Evolutionary conservation across 768 basidiomycete genomes (phyloP).

Genomic region (Suillus fuscotomentosus): DNA sequence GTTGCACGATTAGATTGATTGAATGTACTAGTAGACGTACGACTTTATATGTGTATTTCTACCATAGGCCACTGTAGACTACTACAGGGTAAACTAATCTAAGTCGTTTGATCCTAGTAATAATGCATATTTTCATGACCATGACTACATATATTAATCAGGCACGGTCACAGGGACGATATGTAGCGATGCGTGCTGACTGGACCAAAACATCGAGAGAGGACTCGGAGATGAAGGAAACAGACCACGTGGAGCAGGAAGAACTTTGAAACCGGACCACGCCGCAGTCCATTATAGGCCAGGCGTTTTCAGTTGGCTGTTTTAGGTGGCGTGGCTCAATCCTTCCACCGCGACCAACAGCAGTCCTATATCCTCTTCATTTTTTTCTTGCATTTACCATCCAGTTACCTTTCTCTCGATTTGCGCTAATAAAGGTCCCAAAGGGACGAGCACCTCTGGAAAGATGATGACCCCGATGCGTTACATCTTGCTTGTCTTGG

Average conservation of each 20-base stretch:
- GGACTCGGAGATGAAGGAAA: background rate
- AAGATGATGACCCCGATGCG: constrained; percentile 62
- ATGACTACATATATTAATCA: background rate
- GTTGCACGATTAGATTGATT: constrained; percentile 15
- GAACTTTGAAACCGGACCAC: background rate
- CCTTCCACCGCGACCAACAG: constrained; percentile 2
- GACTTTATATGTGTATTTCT: constrained; percentile 1
- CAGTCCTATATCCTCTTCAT: background rate
- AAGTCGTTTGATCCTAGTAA: background rate
- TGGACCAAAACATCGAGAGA: background rate
- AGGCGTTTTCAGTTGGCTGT: background rate
- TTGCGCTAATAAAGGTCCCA: constrained; percentile 3
- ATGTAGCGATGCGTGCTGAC: background rate
- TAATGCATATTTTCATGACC: background rate
- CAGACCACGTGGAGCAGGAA: background rate
- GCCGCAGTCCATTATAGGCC: background rate
- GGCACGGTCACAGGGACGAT: background rate
- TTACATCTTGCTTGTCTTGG: constrained; percentile 49
- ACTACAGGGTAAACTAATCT: background rate
- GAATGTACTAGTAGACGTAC: background rate
- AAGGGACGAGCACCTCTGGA: constrained; percentile 12
- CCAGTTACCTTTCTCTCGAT: background rate
- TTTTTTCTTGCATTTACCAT: background rate
- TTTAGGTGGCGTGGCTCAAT: background rate
- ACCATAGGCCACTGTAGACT: background rate